Evolutionary conservation across 2,329 filamentous ascomycete species (phyloP).

Genomic region (Fusarium oligoseptatum): DNA sequence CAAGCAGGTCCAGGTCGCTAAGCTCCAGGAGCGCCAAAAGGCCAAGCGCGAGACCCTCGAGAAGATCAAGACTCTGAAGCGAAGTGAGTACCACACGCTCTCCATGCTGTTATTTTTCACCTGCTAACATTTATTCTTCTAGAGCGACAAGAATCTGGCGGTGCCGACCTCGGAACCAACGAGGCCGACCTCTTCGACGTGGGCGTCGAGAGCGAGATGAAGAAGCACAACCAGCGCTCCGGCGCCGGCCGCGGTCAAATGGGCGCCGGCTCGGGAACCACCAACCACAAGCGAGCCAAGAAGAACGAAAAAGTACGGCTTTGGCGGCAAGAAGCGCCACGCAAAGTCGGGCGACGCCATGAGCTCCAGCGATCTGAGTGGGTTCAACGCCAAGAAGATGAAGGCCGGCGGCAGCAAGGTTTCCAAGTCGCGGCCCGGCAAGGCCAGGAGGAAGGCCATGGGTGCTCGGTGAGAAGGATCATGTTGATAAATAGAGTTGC

Average conservation of each 20-base stretch:
- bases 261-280: slow-evolving; percentile 43
- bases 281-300: slow-evolving; percentile 85
- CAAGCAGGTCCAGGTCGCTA: slow-evolving; percentile 97
- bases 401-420: slow-evolving; percentile 68
- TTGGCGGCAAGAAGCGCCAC: slow-evolving; percentile 94
- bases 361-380: slow-evolving; percentile 83
- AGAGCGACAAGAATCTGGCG: slow-evolving; percentile 85
- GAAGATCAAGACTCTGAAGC: slow-evolving; percentile 94
- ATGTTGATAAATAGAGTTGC: slow-evolving; percentile 13
- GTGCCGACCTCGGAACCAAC: slow-evolving; percentile 72
- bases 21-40: slow-evolving; percentile 93
- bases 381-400: slow-evolving; percentile 87
- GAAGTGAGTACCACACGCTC: slow-evolving; percentile 75
- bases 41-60: slow-evolving; percentile 93
- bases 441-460: slow-evolving; percentile 64
- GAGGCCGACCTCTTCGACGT: slow-evolving; percentile 94
- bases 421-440: slow-evolving; percentile 62
- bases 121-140: slow-evolving; percentile 41
- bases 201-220: slow-evolving; percentile 78
- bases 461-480: slow-evolving; percentile 40
- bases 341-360: slow-evolving; percentile 90
- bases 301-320: slow-evolving; percentile 94
- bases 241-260: slow-evolving; percentile 55
- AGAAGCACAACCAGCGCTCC: slow-evolving; percentile 53
- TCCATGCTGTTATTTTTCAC: slow-evolving; percentile 18